Evolutionary conservation across 2,329 filamentous ascomycete species (phyloP), one percentile per base, ranked within the genome.

Genomic region (Beauveria bassiana): DNA sequence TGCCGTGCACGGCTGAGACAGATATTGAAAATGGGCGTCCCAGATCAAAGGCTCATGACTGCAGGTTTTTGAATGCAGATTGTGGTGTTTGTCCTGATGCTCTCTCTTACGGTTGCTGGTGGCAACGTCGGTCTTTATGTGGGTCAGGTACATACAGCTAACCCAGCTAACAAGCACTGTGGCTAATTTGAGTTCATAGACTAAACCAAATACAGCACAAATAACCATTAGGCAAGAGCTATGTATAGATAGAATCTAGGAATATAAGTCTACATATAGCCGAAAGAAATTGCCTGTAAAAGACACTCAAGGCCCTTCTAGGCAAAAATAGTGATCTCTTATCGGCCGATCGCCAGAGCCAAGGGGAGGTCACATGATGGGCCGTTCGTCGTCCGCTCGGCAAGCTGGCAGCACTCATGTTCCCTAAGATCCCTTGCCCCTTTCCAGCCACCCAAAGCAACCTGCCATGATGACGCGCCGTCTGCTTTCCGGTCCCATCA

Each of bases 401-500:
- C 28, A 31, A 31, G 28, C 28, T 31, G 28, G 28, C 28, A 31
- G 7, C 28, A 31, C 28, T 31, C 28, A 31, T 31, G 28, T 31
- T 31, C 28, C 28, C 28, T 22, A 22, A 22, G 20, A 22, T 22
- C 20, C 20, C 20, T 22, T 22, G 20, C 20, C 20, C 20, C 20
- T 22, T 22, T 22, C 20, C 20, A 22, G 20, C 20, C 20, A 22
- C 20, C 20, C 20, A 22, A 22, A 22, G 20, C 20, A 22, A 22
- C 20, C 20, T 2, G 20, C 20, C 28, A 31, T 31, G 28, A 31
- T 31, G 28, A 31, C 28, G 28, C 28, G 28, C 28, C 28, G 16
- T 55, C 47, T 63, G 53, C 58, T 63, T 54, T 60, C 62, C 20
- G 59, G 62, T 38, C 59, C 59, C 47, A 31, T 63, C 49, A 63